Evolutionary conservation across 495 filamentous ascomycete genomes (phyloP), one percentile per base, ranked within the genome.

Genomic region (Hypomontagnella submonticulosa): DNA sequence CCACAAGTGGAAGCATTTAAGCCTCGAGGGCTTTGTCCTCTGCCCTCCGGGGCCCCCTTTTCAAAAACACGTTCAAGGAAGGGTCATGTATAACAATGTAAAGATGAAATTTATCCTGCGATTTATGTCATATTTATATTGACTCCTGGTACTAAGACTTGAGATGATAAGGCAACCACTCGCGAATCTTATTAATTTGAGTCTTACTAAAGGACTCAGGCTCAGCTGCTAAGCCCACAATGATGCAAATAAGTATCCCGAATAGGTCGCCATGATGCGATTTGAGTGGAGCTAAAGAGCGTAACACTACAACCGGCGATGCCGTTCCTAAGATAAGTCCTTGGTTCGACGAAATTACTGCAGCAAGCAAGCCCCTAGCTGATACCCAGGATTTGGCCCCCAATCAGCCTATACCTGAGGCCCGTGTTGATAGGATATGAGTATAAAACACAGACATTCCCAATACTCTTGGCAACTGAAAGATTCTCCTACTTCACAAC

Each of bases 1-100:
- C 41, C 33, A 57, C 54, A 10, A 47, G 42, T 37, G 54, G 54
- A 36, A 48, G 23, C 16, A 36, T 38, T 52, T 52, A 16, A 34
- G 33, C 49, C 1, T 52, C 49, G 1, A 11, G 34, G 12, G 34
- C 48, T 36, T n/a, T 9, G n/a, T 20, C 30, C 47, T 18, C n/a
- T n/a, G n/a, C n/a, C n/a, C n/a, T n/a, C n/a, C n/a, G n/a, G n/a
- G n/a, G n/a, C n/a, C n/a, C n/a, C n/a, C n/a, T n/a, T n/a, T n/a
- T n/a, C n/a, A n/a, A n/a, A n/a, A n/a, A n/a, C n/a, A n/a, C n/a
- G n/a, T n/a, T n/a, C n/a, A 6, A 27, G 6, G 6, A 27, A 2
- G 23, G 23, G 6, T 27, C 6, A 2, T 27, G 6, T 27, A 27
- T 27, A 27, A 27, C 23, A 6, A 27, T 27, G 23, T 27, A 27